Base-by-base conservation (phyloP, 345 rosid genomes). In the Moricandia moricandioides region DNA sequence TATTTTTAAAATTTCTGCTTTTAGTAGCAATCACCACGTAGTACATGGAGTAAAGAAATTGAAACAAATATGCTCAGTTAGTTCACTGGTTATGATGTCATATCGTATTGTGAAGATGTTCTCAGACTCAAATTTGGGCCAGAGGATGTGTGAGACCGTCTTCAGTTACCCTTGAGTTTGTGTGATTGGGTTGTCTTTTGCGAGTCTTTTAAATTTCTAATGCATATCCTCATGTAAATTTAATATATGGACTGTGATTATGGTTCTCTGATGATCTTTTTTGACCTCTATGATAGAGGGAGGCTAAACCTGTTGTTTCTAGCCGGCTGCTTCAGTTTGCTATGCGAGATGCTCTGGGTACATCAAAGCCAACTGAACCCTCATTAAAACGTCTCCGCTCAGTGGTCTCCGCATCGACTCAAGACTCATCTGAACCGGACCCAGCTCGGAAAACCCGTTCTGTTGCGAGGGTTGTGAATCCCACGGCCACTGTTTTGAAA, bases 281-380 rank as follows among this genome's bases (percentile, higher is more conserved):
- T 79, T 70, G 24, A 34, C 69, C 47, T 79, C 40, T 65, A 58
- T 70, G 76, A 79, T 29, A 95, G 98, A 88, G 86, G 84, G 97
- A 87, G 67, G 83, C 86, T 60, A 82, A 79, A 47, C 78, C 85
- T 56, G 86, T 82, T 84, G 98, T 90, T 69, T 89, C 99, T 49
- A 79, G 97, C 49, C 85, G 98, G 72, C 83, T 94, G 27, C 97
- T 96, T 78, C 98, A 96, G 65, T 92, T 86, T 85, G 99, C 99
- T 31, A 89, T 96, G 64, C 84, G 98, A 78, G 99, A 92, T 86
- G 98, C 99, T 45, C 88, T 96, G 29, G 91, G 86, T 84, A 87
- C 81, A 72, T 69, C 88, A 45, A 89, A 80, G 67, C 82, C 88
- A 2, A 82, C 80, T 39, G 97, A 89, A 52, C 84, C 96, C 70